A percentile compares a stretch with the other conserved stretches of the same genome.
phyloP scores from a whole-genome alignment of 495 filamentous ascomycete species.

The Penicillium crystallinum region DNA sequence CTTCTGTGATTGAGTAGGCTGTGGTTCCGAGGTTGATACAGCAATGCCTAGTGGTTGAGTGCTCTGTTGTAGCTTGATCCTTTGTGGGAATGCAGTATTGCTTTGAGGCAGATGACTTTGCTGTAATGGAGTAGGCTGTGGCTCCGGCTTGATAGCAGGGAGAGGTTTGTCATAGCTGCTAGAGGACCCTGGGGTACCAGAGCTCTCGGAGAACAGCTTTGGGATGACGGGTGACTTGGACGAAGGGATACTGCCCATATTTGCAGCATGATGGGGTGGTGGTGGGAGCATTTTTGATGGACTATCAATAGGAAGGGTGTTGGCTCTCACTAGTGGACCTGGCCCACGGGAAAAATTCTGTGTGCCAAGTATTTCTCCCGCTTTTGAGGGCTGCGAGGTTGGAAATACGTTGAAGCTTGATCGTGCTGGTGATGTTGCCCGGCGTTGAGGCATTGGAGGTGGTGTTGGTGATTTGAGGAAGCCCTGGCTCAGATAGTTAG shows the following conservation, averaged over 20 bases:
- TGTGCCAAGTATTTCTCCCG: constrained; percentile 29
- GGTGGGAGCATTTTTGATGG: constrained; percentile 3
- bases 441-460: constrained; percentile 32
- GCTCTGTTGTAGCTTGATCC: background rate
- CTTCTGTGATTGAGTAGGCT: background rate
- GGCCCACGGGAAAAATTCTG: constrained; percentile 38
- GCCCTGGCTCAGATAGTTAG: constrained; percentile 6
- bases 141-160: constrained; percentile 17
- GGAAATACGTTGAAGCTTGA: constrained; percentile 62
- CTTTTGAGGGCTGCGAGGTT: constrained; percentile 38
- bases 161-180: constrained; percentile 20
- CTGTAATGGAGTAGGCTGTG: background rate
- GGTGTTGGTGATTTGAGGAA: constrained; percentile 17
- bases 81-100: background rate
- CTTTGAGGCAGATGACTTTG: background rate
- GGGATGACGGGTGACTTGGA: constrained; percentile 11
- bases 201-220: constrained; percentile 8
- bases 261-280: constrained; percentile 3
- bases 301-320: constrained; percentile 50
- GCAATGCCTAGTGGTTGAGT: background rate
- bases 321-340: constrained; percentile 50
- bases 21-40: background rate
- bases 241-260: constrained; percentile 11
- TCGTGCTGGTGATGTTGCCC: constrained; percentile 56
- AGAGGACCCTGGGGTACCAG: constrained; percentile 16